A percentile compares a stretch with the other conserved stretches of the same genome.
phyloP scores from a whole-genome alignment of 179 eudicot genomes.

The Beta macrorhiza region DNA sequence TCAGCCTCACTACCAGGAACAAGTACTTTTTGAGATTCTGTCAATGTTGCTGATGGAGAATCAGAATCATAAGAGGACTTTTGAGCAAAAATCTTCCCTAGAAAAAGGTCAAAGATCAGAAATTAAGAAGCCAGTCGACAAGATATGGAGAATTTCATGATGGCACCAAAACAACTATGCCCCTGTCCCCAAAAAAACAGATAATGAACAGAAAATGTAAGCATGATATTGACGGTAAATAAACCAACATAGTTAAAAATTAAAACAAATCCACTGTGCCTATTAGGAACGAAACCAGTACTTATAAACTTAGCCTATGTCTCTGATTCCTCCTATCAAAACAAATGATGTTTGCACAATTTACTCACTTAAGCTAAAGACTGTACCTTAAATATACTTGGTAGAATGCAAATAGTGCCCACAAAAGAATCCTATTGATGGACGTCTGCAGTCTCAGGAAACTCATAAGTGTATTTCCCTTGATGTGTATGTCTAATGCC shows the following conservation, averaged over 20 bases:
- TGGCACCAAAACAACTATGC: neutral
- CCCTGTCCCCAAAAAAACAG: conserved; percentile 1
- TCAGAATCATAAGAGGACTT: conserved; percentile 66
- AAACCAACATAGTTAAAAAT: neutral
- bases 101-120: conserved; percentile 35
- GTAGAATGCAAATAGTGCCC: neutral
- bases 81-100: conserved; percentile 71
- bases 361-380: conserved; percentile 4
- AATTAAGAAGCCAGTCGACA: conserved; percentile 1
- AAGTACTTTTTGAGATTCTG: conserved; percentile 74
- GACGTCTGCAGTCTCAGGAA: neutral
- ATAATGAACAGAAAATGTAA: neutral
- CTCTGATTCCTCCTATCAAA: neutral
- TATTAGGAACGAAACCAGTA: neutral
- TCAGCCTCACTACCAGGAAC: conserved; percentile 66
- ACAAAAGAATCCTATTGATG: neutral
- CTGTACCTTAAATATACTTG: neutral
- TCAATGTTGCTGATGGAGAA: conserved; percentile 48
- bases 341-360: neutral
- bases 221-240: neutral
- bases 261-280: neutral
- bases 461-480: neutral
- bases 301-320: neutral
- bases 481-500: neutral
- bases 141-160: neutral